Conservation (phyloP, 129 eudicot species). For the Silybum marianum region DNA sequence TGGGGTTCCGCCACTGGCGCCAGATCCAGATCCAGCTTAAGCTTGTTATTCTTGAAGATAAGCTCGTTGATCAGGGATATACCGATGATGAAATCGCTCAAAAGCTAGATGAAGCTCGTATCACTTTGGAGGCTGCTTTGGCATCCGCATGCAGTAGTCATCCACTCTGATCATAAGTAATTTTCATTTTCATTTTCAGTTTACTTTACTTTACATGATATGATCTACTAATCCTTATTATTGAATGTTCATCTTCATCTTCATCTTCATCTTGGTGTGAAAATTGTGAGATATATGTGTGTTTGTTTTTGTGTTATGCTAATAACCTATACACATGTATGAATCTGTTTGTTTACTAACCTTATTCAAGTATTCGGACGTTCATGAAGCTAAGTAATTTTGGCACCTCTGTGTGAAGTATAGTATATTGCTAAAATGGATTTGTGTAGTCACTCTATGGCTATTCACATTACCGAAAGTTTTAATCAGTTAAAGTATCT, state of each 20-base stretch:
- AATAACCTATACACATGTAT: background rate
- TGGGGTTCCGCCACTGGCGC: too few species aligned
- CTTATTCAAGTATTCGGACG: background rate
- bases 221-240: background rate
- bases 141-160: conserved; percentile 38
- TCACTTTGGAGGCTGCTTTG: conserved; percentile 57
- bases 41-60: conserved; percentile 78
- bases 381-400: background rate
- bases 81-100: conserved; percentile 70
- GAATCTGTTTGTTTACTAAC: background rate
- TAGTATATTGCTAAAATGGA: background rate
- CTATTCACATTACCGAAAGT: background rate
- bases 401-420: background rate
- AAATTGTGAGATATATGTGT: background rate
- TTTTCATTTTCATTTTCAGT: background rate
- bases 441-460: background rate
- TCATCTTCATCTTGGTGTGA: background rate
- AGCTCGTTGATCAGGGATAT: conserved; percentile 79
- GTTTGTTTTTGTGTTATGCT: background rate
- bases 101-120: conserved; percentile 64
- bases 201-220: background rate
- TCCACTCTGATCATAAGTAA: conserved; percentile 27
- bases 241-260: too few species aligned
- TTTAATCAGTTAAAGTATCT: background rate
- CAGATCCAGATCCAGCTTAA: conserved; percentile 81